A percentile compares a stretch with the other conserved stretches of the same genome.
Evolutionary conservation across 768 basidiomycete genomes (phyloP).

Genomic region (Tricholoma hemisulphureum): DNA sequence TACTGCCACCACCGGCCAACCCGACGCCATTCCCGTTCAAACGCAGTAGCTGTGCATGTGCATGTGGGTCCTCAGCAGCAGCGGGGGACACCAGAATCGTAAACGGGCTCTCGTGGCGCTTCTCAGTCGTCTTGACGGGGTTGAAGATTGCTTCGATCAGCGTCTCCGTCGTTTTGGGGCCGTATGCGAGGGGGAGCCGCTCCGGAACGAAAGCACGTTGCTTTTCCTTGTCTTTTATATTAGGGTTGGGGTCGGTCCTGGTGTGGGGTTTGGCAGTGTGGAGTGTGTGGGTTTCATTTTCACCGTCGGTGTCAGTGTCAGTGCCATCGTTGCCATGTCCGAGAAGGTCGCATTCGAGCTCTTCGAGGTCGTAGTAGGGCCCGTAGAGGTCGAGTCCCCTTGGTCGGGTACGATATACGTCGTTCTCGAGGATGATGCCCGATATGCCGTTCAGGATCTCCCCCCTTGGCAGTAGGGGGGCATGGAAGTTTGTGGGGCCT

Average conservation of each 20-base stretch:
- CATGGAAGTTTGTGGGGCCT: slow-evolving; percentile 25
- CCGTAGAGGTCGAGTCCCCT: slow-evolving; percentile 48
- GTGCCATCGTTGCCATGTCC: slow-evolving; percentile 9
- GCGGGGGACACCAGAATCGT: slow-evolving; percentile 35
- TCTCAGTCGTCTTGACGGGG: slow-evolving; percentile 51
- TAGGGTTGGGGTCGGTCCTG: slow-evolving; percentile 2
- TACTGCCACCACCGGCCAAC: neutral
- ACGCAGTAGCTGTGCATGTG: too few species aligned
- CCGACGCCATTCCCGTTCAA: neutral
- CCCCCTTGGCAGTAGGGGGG: slow-evolving; percentile 68
- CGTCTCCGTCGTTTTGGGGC: slow-evolving; percentile 64
- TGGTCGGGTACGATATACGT: slow-evolving; percentile 51
- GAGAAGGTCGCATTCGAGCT: slow-evolving; percentile 37
- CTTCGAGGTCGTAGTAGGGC: slow-evolving; percentile 36
- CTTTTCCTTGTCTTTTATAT: neutral
- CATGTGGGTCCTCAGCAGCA: too few species aligned
- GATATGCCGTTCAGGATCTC: slow-evolving; percentile 72
- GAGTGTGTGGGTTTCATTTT: slow-evolving; percentile 12
- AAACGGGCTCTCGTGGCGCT: slow-evolving; percentile 40
- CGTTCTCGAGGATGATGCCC: slow-evolving; percentile 41
- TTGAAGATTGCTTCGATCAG: slow-evolving; percentile 83
- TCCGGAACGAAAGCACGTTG: slow-evolving; percentile 34
- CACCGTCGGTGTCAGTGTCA: slow-evolving; percentile 6
- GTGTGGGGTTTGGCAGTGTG: neutral
- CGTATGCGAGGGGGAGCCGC: slow-evolving; percentile 52